These are phyloP conservation scores for Globisporangium recalcitrans DNA, from an alignment of 352 stramenopile genomes.

Conservation along the genomic window DNA sequence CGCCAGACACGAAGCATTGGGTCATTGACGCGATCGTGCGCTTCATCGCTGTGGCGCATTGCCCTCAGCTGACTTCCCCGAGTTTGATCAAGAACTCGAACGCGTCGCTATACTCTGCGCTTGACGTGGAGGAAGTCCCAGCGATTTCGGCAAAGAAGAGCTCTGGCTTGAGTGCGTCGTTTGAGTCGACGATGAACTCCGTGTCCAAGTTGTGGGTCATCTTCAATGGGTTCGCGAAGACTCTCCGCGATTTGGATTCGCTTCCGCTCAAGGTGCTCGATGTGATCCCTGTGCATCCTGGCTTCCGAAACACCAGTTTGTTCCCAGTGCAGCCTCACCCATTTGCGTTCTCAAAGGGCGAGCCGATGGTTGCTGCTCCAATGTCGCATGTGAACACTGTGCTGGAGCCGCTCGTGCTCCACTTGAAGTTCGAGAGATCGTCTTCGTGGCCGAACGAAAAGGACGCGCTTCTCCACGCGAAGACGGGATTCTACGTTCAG, in stretches of 20 bases:
- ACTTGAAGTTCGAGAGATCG: constrained; percentile 82
- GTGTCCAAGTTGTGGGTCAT: constrained; percentile 71
- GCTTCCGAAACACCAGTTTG: constrained; percentile 85
- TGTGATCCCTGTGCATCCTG: constrained; percentile 68
- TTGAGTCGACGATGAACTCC: constrained; percentile 73
- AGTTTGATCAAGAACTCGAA: constrained; percentile 74
- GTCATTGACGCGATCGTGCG: constrained; percentile 74
- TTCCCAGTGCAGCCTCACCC: constrained; percentile 81
- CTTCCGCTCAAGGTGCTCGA: constrained; percentile 85
- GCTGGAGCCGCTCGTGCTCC: constrained; percentile 61
- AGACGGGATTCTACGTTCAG: constrained; percentile 88
- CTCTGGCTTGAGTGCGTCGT: constrained; percentile 36
- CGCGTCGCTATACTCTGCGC: constrained; percentile 51
- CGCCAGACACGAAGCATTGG: constrained; percentile 58
- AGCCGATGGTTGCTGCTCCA: constrained; percentile 45
- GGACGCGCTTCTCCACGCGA: constrained; percentile 71
- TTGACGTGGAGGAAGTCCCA: constrained; percentile 54
- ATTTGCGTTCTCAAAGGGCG: constrained; percentile 73
- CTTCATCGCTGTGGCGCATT: constrained; percentile 67
- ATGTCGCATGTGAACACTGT: constrained; percentile 69
- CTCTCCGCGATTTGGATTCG: constrained; percentile 65
- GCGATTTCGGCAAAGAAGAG: constrained; percentile 31
- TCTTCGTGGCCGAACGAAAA: constrained; percentile 84
- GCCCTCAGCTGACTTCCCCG: constrained; percentile 37
- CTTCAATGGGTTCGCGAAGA: constrained; percentile 80